These are phyloP conservation scores for Plasmodium gonderi DNA, from an alignment of 169 alveolate genomes.

Conservation along the genomic window DNA sequence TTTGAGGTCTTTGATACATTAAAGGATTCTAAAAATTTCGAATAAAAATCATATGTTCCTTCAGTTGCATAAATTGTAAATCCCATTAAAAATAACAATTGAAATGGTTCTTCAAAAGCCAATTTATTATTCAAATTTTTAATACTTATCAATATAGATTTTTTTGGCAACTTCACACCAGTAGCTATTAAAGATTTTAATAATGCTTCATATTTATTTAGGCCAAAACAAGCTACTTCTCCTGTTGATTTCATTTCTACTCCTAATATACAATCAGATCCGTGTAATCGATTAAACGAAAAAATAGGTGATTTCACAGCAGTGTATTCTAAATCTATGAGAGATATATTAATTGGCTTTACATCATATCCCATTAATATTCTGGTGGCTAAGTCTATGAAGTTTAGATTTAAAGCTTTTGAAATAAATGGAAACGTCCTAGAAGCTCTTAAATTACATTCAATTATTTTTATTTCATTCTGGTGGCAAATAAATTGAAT, in stretches of 20 bases:
- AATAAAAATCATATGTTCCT: slow-evolving; percentile 80
- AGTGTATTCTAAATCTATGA: slow-evolving; percentile 89
- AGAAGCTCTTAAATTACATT: slow-evolving; percentile 92
- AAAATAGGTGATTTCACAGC: slow-evolving; percentile 91
- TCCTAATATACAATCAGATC: slow-evolving; percentile 90
- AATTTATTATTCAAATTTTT: slow-evolving; percentile 80
- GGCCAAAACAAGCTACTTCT: slow-evolving; percentile 90
- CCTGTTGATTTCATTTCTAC: slow-evolving; percentile 94
- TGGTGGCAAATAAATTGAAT: slow-evolving; percentile 92
- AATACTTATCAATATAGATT: slow-evolving; percentile 78
- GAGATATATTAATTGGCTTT: slow-evolving; percentile 86
- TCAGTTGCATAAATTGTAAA: slow-evolving; percentile 84
- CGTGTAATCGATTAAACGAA: slow-evolving; percentile 88
- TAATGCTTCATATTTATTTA: slow-evolving; percentile 89
- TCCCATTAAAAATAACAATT: slow-evolving; percentile 78
- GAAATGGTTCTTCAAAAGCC: slow-evolving; percentile 78
- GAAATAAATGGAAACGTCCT: slow-evolving; percentile 91
- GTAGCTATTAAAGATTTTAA: slow-evolving; percentile 90
- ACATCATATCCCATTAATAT: slow-evolving; percentile 85
- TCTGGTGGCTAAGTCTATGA: slow-evolving; percentile 89
- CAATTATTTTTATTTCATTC: slow-evolving; percentile 89
- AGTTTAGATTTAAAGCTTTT: slow-evolving; percentile 86
- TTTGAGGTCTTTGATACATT: slow-evolving; percentile 50
- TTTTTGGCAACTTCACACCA: slow-evolving; percentile 85
- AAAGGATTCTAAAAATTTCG: slow-evolving; percentile 57